These are phyloP conservation scores for Penicillium waksmanii DNA, from an alignment of 495 filamentous ascomycete genomes.

Conservation along the genomic window DNA sequence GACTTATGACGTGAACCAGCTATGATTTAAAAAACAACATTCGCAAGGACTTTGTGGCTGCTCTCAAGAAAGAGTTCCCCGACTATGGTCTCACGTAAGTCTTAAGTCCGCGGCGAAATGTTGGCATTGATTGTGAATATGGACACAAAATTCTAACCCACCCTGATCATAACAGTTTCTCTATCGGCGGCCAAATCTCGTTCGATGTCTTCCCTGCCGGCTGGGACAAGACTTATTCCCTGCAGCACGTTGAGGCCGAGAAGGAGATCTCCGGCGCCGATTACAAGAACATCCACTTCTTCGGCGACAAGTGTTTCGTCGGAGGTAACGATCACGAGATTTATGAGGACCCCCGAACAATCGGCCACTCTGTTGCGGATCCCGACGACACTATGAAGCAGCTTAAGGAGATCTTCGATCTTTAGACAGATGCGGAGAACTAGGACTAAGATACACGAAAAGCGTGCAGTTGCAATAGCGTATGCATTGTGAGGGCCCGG, in stretches of 20 bases:
- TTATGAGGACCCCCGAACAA: slow-evolving; percentile 75
- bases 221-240: slow-evolving; percentile 99
- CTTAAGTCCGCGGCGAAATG: not conserved
- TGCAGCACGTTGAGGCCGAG: slow-evolving; percentile 84
- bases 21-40: slow-evolving; percentile 80
- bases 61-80: slow-evolving; percentile 77
- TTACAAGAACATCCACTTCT: slow-evolving; percentile 94
- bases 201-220: slow-evolving; percentile 97
- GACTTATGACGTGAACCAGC: slow-evolving; percentile 29
- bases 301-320: slow-evolving; percentile 88
- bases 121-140: not conserved
- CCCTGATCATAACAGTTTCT: slow-evolving; percentile 60
- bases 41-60: slow-evolving; percentile 69
- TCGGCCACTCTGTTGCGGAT: slow-evolving; percentile 78
- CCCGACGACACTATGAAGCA: slow-evolving; percentile 80
- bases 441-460: slow-evolving; percentile 5
- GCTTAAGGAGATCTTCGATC: slow-evolving; percentile 77
- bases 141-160: not conserved
- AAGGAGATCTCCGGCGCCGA: slow-evolving; percentile 71
- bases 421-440: slow-evolving; percentile 46
- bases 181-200: slow-evolving; percentile 94
- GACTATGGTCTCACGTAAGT: slow-evolving; percentile 84
- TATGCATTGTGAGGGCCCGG: slow-evolving; percentile 18
- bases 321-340: slow-evolving; percentile 98
- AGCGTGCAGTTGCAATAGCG: slow-evolving; percentile 20